These are phyloP conservation scores for Chrysoporthe austroafricana DNA, from an alignment of 2,329 filamentous ascomycete species.

Conservation along the genomic window DNA sequence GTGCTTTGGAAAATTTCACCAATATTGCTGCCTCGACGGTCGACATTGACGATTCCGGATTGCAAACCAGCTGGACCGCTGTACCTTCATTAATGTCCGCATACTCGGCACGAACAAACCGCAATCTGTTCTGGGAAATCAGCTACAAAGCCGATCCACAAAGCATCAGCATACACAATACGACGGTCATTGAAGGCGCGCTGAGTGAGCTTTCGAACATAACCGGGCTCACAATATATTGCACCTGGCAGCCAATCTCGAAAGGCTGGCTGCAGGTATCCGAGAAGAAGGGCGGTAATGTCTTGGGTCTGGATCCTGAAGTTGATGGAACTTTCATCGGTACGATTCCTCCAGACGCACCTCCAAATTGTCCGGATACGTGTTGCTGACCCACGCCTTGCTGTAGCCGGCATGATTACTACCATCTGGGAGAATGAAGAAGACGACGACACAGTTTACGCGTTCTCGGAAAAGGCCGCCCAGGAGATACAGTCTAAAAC, in stretches of 20 bases:
- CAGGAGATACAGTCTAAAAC: no score
- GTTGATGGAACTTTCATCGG: constrained; percentile 8
- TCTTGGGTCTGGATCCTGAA: constrained; percentile 8
- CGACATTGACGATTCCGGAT: no score
- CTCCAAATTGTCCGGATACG: no score
- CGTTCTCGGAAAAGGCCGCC: neutral
- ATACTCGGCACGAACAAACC: neutral
- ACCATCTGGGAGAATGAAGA: constrained; percentile 3
- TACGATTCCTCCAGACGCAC: neutral
- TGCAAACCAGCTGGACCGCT: no score
- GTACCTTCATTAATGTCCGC: no score
- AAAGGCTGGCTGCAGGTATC: constrained; percentile 2
- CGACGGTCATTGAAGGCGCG: constrained; percentile 1
- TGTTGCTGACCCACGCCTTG: no score
- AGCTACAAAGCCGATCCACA: constrained; percentile 8
- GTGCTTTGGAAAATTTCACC: constrained; percentile 31
- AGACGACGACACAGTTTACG: constrained; percentile 9
- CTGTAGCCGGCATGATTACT: neutral
- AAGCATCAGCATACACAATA: neutral
- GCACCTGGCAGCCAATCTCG: constrained; percentile 6
- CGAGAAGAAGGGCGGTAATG: constrained; percentile 2
- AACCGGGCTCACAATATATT: neutral
- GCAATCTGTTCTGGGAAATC: constrained; percentile 2
- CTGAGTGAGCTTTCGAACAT: neutral
- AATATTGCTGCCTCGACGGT: constrained; percentile 17